These are phyloP conservation scores for Prunus mume DNA, from an alignment of 306 rosid genomes.

Conservation along the genomic window DNA sequence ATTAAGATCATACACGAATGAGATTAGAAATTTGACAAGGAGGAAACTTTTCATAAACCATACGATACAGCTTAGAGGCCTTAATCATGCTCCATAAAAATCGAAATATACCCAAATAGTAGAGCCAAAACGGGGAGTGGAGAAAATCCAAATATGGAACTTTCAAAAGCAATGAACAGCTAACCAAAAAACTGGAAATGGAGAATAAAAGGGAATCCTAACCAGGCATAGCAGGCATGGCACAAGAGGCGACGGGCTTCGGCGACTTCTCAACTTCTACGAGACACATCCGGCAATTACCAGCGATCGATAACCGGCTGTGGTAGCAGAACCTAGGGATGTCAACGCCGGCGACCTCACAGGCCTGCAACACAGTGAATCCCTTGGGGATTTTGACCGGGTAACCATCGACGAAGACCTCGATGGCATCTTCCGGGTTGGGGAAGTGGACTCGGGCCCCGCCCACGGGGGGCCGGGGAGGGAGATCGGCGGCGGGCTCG, in stretches of 20 bases:
- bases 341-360: slow-evolving; percentile 94
- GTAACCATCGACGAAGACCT: slow-evolving; percentile 87
- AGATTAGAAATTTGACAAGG: neutral
- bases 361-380: slow-evolving; percentile 88
- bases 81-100: neutral
- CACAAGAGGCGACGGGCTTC: slow-evolving; percentile 98
- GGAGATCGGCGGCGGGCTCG: slow-evolving; percentile 40
- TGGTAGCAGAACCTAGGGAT: slow-evolving; percentile 95
- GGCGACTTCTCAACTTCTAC: slow-evolving; percentile 99
- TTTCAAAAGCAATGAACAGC: neutral
- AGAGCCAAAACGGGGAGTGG: neutral
- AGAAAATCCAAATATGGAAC: neutral
- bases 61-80: neutral
- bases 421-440: slow-evolving; percentile 85
- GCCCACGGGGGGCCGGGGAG: slow-evolving; percentile 60
- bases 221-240: slow-evolving; percentile 99
- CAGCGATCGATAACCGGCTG: slow-evolving; percentile 86
- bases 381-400: slow-evolving; percentile 97
- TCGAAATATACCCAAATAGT: neutral
- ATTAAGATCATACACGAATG: neutral
- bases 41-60: too few relatives aligned
- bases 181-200: neutral
- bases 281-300: slow-evolving; percentile 98
- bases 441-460: slow-evolving; percentile 79
- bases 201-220: neutral